Percentiles rank a stretch among this genome's conserved stretches.
Evolutionary conservation across 805 yeast species (phyloP).

Genomic region (Pichia paraexigua): DNA sequence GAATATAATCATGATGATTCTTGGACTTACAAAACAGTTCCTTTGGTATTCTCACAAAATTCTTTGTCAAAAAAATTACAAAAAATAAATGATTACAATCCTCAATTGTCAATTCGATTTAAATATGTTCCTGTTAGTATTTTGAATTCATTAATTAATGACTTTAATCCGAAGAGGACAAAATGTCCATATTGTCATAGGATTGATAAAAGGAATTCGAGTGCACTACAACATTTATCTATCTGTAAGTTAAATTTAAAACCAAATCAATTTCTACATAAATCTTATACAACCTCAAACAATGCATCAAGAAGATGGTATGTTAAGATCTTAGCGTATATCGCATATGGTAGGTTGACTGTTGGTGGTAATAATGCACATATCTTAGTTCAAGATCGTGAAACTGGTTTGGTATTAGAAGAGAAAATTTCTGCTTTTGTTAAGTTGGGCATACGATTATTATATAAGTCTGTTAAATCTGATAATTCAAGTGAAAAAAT

Average conservation of each 20-base stretch:
- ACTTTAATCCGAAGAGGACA: slow-evolving; percentile 34
- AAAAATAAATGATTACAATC: background rate
- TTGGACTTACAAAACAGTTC: slow-evolving; percentile 11
- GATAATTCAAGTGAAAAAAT: slow-evolving; percentile 39
- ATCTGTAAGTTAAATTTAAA: slow-evolving; percentile 53
- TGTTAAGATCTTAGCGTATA: slow-evolving; percentile 68
- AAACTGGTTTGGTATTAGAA: slow-evolving; percentile 81
- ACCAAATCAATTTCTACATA: slow-evolving; percentile 27
- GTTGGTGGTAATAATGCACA: slow-evolving; percentile 90
- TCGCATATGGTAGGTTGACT: slow-evolving; percentile 82
- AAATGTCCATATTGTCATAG: slow-evolving; percentile 76
- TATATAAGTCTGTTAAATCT: slow-evolving; percentile 66
- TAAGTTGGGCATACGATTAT: slow-evolving; percentile 74
- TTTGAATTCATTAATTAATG: background rate
- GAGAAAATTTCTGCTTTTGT: slow-evolving; percentile 90
- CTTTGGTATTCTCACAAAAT: slow-evolving; percentile 6
- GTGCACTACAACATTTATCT: slow-evolving; percentile 77
- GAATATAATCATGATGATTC: slow-evolving; percentile 1
- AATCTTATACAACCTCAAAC: slow-evolving; percentile 68
- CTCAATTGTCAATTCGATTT: slow-evolving; percentile 11
- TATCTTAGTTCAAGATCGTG: slow-evolving; percentile 86
- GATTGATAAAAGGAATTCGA: slow-evolving; percentile 50
- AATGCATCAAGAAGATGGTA: slow-evolving; percentile 89
- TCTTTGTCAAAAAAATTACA: slow-evolving; percentile 6
- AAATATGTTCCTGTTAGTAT: slow-evolving; percentile 9